phyloP scores from a whole-genome alignment of 2,329 filamentous ascomycete species.

The Penicillium sp. region DNA sequence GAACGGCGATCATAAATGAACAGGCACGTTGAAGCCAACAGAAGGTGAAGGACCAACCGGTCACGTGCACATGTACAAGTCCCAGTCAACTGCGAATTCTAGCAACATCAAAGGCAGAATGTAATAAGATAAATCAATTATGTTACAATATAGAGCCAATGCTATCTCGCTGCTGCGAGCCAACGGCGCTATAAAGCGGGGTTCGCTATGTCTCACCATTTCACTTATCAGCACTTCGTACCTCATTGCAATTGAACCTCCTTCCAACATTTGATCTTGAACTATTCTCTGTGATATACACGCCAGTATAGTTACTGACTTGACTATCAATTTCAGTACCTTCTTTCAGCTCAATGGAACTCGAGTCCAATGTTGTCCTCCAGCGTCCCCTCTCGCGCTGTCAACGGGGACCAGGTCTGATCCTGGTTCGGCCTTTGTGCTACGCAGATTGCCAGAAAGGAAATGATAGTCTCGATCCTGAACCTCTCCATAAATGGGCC shows the following conservation, averaged over 20 bases:
- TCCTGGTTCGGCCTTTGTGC: slow-evolving; percentile 41
- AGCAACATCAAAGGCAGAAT: neutral
- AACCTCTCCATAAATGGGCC: slow-evolving; percentile 61
- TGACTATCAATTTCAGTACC: neutral
- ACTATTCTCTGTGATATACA: neutral
- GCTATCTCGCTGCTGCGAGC: neutral
- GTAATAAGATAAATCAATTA: neutral
- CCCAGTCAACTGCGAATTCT: neutral
- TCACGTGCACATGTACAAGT: neutral
- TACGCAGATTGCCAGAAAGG: slow-evolving; percentile 25
- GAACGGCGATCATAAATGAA: neutral
- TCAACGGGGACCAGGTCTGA: slow-evolving; percentile 46
- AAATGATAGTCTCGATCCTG: slow-evolving; percentile 47
- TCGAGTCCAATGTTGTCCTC: slow-evolving; percentile 11
- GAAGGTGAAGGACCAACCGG: neutral
- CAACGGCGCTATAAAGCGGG: neutral
- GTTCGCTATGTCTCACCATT: neutral
- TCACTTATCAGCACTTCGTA: neutral
- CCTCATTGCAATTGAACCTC: neutral
- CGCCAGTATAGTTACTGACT: neutral
- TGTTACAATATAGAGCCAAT: neutral
- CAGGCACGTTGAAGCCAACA: neutral
- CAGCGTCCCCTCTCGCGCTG: slow-evolving; percentile 48
- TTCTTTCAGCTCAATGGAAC: slow-evolving; percentile 7
- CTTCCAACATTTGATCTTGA: neutral